Base-by-base conservation (phyloP, 257 asterid species). In the Solanum sejunctum region DNA sequence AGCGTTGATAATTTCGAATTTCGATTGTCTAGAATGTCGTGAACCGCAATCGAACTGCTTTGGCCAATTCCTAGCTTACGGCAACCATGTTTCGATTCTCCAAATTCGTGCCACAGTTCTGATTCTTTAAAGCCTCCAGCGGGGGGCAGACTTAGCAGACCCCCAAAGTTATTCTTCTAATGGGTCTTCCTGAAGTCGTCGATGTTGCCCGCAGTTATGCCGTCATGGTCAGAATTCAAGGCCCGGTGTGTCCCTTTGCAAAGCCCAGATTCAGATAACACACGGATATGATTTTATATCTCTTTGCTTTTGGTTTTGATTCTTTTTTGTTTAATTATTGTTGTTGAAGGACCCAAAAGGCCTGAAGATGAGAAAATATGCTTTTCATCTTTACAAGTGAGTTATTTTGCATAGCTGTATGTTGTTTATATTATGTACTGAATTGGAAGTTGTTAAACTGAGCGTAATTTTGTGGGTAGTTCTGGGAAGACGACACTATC, bases 191-290 rank as follows among this genome's bases (percentile, higher is more conserved):
- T 26, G 97, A 92, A 86, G 93, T 92, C 84, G 98, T 93, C 77
- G 97, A 92, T 87, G 87, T 89, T 83, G 98, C 97, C 55, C 95
- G 98, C 86, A 91, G 89, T 77, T 95, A 93, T 82, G 90, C 98
- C 60, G 97, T 95, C 41, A 95, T 96, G 99, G 95, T 96, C 92
- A 88, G 98, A 91, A 93, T 94, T 89, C 98, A 95, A 92, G 99
- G 99, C 91, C 98, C 98, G 16, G 99, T 96, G 82, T 93, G 97
- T 88, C 85, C 43, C 71, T 7, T 41, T 67, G 63, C 84, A 51
- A 32, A 11, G 16, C 63, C 64, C 16, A 77, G 21, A 77, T 49
- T 51, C 81, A 21, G 32, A 23, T 26, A 10, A 39, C 15, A 60
- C 45, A 60, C 41, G 43, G 60, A 39, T 47, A 20, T 66, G 49